Conservation (phyloP, 495 filamentous ascomycete species). For the Penicillium pancosmium region DNA sequence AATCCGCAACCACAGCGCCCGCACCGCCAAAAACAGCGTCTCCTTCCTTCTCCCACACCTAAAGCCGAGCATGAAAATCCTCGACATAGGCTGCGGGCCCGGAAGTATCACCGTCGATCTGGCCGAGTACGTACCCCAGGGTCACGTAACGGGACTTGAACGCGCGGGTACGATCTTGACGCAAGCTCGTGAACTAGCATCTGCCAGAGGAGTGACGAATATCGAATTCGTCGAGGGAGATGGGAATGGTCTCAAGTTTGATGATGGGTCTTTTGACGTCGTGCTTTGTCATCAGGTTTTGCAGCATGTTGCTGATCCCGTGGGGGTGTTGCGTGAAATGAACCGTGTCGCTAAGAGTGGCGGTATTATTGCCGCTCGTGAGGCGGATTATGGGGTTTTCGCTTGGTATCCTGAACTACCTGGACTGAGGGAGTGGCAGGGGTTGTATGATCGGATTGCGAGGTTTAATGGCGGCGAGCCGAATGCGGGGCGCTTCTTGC, state of each 20-base stretch:
- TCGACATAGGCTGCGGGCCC: conserved; percentile 63
- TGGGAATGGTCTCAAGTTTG: conserved; percentile 43
- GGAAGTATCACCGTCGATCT: conserved; percentile 59
- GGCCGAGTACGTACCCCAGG: conserved; percentile 48
- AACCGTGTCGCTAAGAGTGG: conserved; percentile 50
- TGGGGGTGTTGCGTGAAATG: conserved; percentile 51
- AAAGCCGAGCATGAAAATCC: conserved; percentile 48
- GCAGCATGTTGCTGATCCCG: conserved; percentile 49
- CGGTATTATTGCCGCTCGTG: conserved; percentile 55
- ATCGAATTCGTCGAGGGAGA: conserved; percentile 51
- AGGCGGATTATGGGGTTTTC: conserved; percentile 44
- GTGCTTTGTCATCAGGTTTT: conserved; percentile 58
- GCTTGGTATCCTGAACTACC: conserved; percentile 49
- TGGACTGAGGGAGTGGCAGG: conserved; percentile 44
- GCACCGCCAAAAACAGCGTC: conserved; percentile 53
- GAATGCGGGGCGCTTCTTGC: conserved; percentile 51
- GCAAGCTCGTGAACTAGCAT: conserved; percentile 37
- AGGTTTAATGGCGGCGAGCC: conserved; percentile 48
- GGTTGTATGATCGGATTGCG: conserved; percentile 41
- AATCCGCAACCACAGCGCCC: conserved; percentile 47
- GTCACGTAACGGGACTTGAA: conserved; percentile 49
- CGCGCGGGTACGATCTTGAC: conserved; percentile 32
- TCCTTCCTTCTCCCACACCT: conserved; percentile 53
- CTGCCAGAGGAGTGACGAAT: conserved; percentile 42
- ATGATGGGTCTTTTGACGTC: conserved; percentile 57